phyloP scores from a whole-genome alignment of 148 eudicot genomes.

The Euryodendron excelsum region DNA sequence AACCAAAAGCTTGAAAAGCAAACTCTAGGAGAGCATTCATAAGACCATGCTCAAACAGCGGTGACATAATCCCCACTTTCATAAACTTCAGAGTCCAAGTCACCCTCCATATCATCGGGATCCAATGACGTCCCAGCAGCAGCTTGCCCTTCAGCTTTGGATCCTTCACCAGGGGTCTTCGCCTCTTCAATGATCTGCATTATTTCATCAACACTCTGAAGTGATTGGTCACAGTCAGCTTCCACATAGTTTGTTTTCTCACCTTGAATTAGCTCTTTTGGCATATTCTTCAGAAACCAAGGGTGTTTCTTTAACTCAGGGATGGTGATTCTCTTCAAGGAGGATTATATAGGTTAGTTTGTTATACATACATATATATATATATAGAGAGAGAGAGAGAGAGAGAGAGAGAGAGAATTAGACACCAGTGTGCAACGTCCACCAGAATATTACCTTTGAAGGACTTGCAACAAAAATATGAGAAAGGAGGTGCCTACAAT shows the following conservation, averaged over 20 bases:
- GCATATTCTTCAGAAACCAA: constrained; percentile 71
- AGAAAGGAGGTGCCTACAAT: constrained; percentile 82
- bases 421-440: too few relatives aligned
- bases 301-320: constrained; percentile 76
- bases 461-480: constrained; percentile 77
- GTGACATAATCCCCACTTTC: constrained; percentile 47
- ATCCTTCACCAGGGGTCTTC: constrained; percentile 43
- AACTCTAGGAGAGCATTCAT: neutral
- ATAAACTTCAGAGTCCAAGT: constrained; percentile 40
- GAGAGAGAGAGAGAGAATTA: too few relatives aligned
- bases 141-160: constrained; percentile 25
- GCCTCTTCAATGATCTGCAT: constrained; percentile 65
- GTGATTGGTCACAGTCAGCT: constrained; percentile 17
- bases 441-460: constrained; percentile 57
- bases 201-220: constrained; percentile 70
- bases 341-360: neutral
- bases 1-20: neutral
- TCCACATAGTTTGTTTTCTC: constrained; percentile 39
- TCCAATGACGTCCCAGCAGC: constrained; percentile 29
- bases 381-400: too few relatives aligned
- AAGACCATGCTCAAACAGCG: constrained; percentile 21
- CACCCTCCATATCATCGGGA: constrained; percentile 42
- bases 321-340: constrained; percentile 70
- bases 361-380: too few relatives aligned
- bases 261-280: constrained; percentile 55